Conservation (phyloP, 1,139 yeast species). For the Saccharomycopsis crataegensis region DNA sequence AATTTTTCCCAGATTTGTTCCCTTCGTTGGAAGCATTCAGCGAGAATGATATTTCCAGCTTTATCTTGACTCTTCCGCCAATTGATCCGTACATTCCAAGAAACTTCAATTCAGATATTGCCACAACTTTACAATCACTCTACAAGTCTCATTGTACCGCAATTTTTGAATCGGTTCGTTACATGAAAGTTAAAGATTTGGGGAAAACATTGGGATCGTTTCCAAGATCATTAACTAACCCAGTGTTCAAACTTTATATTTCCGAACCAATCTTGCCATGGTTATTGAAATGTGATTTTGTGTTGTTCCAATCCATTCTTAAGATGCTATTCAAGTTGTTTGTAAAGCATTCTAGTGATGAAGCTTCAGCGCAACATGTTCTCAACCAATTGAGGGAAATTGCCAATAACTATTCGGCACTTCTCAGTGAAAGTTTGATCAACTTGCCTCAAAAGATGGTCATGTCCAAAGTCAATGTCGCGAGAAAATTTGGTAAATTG, state of each 20-base stretch:
- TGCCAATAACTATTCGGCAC: slow-evolving; percentile 32
- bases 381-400: slow-evolving; percentile 41
- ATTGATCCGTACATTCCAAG: slow-evolving; percentile 44
- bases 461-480: slow-evolving; percentile 45
- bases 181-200: slow-evolving; percentile 58
- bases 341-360: neutral
- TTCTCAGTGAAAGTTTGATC: slow-evolving; percentile 26
- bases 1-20: slow-evolving; percentile 1
- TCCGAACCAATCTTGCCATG: slow-evolving; percentile 48
- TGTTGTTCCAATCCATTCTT: slow-evolving; percentile 53
- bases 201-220: slow-evolving; percentile 48
- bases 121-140: slow-evolving; percentile 51
- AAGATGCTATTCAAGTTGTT: slow-evolving; percentile 61
- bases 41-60: neutral
- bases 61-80: slow-evolving; percentile 21
- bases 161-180: slow-evolving; percentile 58
- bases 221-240: slow-evolving; percentile 53
- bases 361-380: slow-evolving; percentile 49
- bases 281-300: slow-evolving; percentile 59
- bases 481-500: slow-evolving; percentile 49
- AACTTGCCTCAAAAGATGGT: slow-evolving; percentile 47
- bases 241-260: slow-evolving; percentile 54
- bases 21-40: neutral
- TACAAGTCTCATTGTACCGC: slow-evolving; percentile 59
- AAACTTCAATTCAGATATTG: slow-evolving; percentile 47